Evolutionary conservation across 1,284 basidiomycete genomes (phyloP).

Genomic region (Termitomyces sp.): DNA sequence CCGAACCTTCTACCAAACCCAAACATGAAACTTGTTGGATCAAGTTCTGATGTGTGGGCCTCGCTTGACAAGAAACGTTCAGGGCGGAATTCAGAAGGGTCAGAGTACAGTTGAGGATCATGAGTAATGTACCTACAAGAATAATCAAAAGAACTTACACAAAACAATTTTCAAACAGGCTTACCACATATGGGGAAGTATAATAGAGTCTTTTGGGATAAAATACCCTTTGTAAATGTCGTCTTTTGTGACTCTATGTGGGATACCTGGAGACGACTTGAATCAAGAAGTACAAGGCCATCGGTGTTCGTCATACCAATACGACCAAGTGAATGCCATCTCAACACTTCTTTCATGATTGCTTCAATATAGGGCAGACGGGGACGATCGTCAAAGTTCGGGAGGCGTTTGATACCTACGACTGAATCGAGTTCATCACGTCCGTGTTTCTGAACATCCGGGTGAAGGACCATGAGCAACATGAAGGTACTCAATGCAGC

Average conservation of each 20-base stretch:
- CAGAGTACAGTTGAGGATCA: conserved; percentile 9
- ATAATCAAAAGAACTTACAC: neutral
- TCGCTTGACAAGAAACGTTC: conserved; percentile 8
- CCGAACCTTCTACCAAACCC: conserved; percentile 12
- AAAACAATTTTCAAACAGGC: conserved; percentile 1
- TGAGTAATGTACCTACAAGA: conserved; percentile 9
- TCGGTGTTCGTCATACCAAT: conserved; percentile 7
- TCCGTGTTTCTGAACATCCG: conserved; percentile 9
- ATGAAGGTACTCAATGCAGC: conserved; percentile 10
- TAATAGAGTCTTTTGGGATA: conserved; percentile 35
- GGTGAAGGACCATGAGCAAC: conserved; percentile 10
- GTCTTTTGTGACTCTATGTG: conserved; percentile 24
- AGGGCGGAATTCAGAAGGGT: conserved; percentile 11
- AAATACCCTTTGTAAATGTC: conserved; percentile 33
- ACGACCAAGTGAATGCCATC: conserved; percentile 24
- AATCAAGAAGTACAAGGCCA: neutral
- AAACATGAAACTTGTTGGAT: conserved; percentile 7
- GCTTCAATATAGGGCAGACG: conserved; percentile 33
- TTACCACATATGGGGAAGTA: conserved; percentile 36
- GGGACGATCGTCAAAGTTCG: conserved; percentile 30
- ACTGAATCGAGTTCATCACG: conserved; percentile 32
- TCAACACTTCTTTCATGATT: conserved; percentile 31
- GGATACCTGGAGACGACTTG: conserved; percentile 20
- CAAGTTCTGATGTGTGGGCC: conserved; percentile 2
- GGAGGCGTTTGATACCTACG: conserved; percentile 30